Evolutionary conservation across 306 rosid species (phyloP), one percentile per base, ranked within the genome.

Genomic region (Prunus fruticosa): DNA sequence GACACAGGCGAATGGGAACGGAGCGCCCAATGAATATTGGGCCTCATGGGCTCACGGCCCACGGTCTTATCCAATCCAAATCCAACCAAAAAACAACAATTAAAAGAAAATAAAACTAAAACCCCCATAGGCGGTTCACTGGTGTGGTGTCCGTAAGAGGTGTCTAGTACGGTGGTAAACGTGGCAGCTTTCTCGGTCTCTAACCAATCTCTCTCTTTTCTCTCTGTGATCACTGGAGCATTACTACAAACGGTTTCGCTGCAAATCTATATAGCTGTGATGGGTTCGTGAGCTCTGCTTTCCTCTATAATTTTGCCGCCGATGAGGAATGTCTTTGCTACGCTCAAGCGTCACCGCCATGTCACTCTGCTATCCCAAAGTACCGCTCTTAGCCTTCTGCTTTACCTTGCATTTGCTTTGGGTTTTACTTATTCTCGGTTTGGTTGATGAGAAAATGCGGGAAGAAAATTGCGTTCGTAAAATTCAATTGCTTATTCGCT

Each of bases 291-390:
- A 66, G 50, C 67, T 78, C 75, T 27, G 32, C 74, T 61, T 61
- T 58, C 52, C 51, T 6, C 79, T 82, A 27, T 72, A 22, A 43
- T 32, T 23, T 43, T 49, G 4, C 72, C 67, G 88, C 85, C 88
- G 76, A 96, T 92, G 98, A 91, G 85, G 93, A 89, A 86, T 82
- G 99, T 84, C 82, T 84, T 92, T 43, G 80, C 85, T 63, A 62
- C 79, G 80, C 85, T 88, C 82, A 74, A 76, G 78, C 93, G 87
- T 67, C 96, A 41, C 83, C 85, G 92, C 75, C 70, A 66, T 20
- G 56, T 75, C 80, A 25, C 82, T 25, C 75, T 84, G 68, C 63
- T 84, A 2, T 71, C 84, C 78, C 66, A 79, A 54, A 46, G 98
- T 87, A 90, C 60, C 11, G 0, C 57, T 45, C 73, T 64, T 28